phyloP scores from a whole-genome alignment of 2,329 filamentous ascomycete species.

The Lecanicillium sp. region DNA sequence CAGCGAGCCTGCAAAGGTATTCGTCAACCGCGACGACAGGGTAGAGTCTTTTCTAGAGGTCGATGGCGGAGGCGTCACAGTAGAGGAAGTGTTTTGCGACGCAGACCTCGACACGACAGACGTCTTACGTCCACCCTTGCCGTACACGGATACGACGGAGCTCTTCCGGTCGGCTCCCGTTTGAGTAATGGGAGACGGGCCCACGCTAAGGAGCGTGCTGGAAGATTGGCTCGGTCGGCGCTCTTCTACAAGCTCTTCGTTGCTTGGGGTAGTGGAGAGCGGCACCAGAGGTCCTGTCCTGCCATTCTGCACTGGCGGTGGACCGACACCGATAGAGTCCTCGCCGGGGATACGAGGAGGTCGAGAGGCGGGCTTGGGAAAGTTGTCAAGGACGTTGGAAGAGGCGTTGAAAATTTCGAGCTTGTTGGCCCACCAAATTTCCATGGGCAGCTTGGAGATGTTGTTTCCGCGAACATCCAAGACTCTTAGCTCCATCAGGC shows the following conservation, averaged over 20 bases:
- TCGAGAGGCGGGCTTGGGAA: slow-evolving; percentile 78
- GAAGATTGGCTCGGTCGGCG: slow-evolving; percentile 82
- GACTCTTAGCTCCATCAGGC: slow-evolving; percentile 73
- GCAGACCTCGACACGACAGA: slow-evolving; percentile 67
- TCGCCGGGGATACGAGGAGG: slow-evolving; percentile 54
- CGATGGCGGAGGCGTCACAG: slow-evolving; percentile 42
- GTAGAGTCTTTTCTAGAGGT: slow-evolving; percentile 78
- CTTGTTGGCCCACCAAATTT: slow-evolving; percentile 92
- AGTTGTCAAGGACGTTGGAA: slow-evolving; percentile 84
- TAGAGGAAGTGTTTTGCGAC: slow-evolving; percentile 35
- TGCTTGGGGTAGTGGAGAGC: slow-evolving; percentile 57
- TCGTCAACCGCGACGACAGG: slow-evolving; percentile 68
- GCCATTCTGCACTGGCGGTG: slow-evolving; percentile 27
- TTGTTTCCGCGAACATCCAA: slow-evolving; percentile 93
- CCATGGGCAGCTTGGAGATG: slow-evolving; percentile 75
- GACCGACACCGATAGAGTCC: slow-evolving; percentile 23
- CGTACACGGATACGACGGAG: slow-evolving; percentile 75
- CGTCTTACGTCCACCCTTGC: slow-evolving; percentile 73
- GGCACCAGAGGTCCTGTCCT: slow-evolving; percentile 32
- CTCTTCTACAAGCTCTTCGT: slow-evolving; percentile 64
- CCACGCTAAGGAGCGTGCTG: slow-evolving; percentile 65
- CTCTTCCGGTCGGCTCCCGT: slow-evolving; percentile 61
- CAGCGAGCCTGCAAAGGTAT: slow-evolving; percentile 83
- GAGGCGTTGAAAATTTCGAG: slow-evolving; percentile 91
- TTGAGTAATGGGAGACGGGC: slow-evolving; percentile 57